phyloP scores from a whole-genome alignment of 768 basidiomycete genomes.

The Calocybe cyanea region DNA sequence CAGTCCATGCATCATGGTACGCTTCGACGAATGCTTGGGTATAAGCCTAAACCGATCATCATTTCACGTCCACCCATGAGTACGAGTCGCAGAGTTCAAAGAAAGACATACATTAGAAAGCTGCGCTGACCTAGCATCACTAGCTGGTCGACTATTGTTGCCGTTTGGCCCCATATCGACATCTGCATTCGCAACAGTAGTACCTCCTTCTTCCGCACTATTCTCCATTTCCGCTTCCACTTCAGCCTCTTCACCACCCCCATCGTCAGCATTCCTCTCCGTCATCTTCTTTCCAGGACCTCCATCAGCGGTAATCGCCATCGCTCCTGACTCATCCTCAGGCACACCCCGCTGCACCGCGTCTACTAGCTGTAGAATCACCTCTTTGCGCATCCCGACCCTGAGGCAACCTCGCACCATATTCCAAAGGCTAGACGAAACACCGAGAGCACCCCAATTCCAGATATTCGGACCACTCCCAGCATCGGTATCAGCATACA shows the following conservation, averaged over 20 bases:
- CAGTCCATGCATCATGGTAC: conserved; percentile 61
- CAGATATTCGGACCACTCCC: conserved; percentile 60
- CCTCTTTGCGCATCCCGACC: conserved; percentile 57
- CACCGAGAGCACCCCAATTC: conserved; percentile 77
- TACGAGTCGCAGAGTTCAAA: background rate
- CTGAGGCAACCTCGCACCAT: conserved; percentile 59
- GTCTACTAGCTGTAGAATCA: conserved; percentile 54
- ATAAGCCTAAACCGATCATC: conserved; percentile 15
- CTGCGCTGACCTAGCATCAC: background rate
- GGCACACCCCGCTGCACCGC: conserved; percentile 55
- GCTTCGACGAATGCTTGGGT: conserved; percentile 44
- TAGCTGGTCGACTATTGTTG: background rate
- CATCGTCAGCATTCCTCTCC: conserved; percentile 21
- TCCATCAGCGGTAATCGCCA: conserved; percentile 30
- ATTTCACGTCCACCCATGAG: background rate
- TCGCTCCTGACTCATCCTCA: conserved; percentile 31
- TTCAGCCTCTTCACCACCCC: conserved; percentile 22
- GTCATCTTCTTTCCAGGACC: background rate
- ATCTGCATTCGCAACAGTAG: background rate
- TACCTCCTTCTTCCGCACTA: background rate
- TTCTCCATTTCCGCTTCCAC: background rate
- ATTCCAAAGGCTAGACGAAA: conserved; percentile 70
- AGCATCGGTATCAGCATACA: conserved; percentile 54
- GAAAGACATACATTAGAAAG: conserved; percentile 13
- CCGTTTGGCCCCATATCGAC: background rate